Evolutionary conservation across 2,329 filamentous ascomycete species (phyloP), one percentile per base, ranked within the genome.

Genomic region (Aspergillus quadricinctus): DNA sequence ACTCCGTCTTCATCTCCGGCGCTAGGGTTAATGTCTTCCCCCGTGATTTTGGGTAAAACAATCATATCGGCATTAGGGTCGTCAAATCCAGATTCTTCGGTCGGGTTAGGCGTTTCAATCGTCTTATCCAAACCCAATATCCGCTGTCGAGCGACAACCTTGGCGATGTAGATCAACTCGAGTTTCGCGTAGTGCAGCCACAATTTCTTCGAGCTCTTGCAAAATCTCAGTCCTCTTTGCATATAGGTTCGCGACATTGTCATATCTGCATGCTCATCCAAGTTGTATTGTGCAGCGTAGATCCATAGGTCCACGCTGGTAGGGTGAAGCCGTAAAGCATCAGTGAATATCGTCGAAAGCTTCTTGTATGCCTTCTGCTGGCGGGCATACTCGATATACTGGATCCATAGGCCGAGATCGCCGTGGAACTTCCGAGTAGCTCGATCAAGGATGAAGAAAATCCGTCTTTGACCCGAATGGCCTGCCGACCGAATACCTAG

Each of bases 181-280:
- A 93, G 82, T 69, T 89, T 88, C 8, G 89, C 88, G 70, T 97
- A 97, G 75, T 96, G 90, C 35, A 96, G 71, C 92, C 93, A 99
- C 52, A 99, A 73, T 19, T 80, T 79, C 61, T 81, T 84, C 49
- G 88, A 87, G 50, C 79, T 83, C 52, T 87, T 90, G 77, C 92
- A 97, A 74, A 99, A 97, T 45, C 94, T 82, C 68, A 96, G 83
- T 0, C 92, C 94, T 59, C 93, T 82, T 80, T 95, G 83, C 92
- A 99, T 82, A 81, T 94, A 89, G 49, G 85, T 88, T 59, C 94
- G 79, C 2, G 93, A 92, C 48, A 88, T 87, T 25, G 86, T 88
- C 85, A 97, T 96, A 74, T 97, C 93, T 2, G 88, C 90, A 67
- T 92, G 85, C 19, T 81, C 81, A 43, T 95, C 91, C 51, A 93